Conservation (phyloP, 495 filamentous ascomycete species). For the Penicillium samsonianum region DNA sequence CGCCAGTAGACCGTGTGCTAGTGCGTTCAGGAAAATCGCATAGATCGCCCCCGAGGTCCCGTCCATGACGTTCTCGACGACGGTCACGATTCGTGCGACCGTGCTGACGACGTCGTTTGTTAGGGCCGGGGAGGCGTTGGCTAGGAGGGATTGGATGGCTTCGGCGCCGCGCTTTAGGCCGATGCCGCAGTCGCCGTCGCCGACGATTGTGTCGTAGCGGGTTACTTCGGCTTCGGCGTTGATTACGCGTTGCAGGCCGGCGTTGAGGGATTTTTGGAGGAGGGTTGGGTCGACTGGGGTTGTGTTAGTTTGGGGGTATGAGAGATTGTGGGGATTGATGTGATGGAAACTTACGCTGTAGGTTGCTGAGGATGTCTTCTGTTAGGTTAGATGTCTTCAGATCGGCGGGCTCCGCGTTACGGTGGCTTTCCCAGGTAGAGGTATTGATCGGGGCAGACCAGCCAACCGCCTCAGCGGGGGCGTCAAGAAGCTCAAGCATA, state of each 20-base stretch:
- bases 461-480: constrained; percentile 78
- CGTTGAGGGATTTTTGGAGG: constrained; percentile 60
- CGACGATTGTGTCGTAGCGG: constrained; percentile 86
- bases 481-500: constrained; percentile 86
- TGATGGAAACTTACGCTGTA: constrained; percentile 54
- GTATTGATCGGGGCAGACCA: constrained; percentile 73
- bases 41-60: constrained; percentile 95
- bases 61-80: constrained; percentile 91
- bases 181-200: constrained; percentile 94
- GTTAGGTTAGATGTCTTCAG: constrained; percentile 57
- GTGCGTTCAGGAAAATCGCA: constrained; percentile 92
- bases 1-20: constrained; percentile 71
- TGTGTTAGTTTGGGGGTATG: constrained; percentile 20
- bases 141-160: constrained; percentile 69
- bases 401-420: constrained; percentile 39
- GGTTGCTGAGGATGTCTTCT: constrained; percentile 63
- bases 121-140: constrained; percentile 47
- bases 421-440: constrained; percentile 53
- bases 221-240: constrained; percentile 81
- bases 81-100: constrained; percentile 71
- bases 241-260: constrained; percentile 72
- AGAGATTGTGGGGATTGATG: not conserved
- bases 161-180: constrained; percentile 89
- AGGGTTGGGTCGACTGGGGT: constrained; percentile 58
- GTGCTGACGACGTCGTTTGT: constrained; percentile 71